Conservation (phyloP, 164 flowering plant species). For the Brasenia schreberi region DNA sequence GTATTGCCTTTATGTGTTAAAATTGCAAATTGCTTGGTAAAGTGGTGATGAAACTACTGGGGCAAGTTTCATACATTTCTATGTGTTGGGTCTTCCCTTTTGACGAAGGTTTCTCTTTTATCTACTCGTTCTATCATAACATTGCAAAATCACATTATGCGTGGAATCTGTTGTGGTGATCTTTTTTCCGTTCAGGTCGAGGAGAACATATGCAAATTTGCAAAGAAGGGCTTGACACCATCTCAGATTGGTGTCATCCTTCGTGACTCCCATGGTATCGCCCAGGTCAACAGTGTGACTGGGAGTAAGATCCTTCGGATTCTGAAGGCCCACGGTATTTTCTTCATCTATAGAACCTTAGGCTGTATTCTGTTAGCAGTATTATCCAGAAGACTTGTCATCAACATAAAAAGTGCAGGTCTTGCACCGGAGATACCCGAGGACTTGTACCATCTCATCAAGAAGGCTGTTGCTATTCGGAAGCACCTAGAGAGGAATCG, state of each 20-base stretch:
- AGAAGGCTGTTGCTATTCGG: conserved; percentile 29
- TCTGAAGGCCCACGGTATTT: conserved; percentile 34
- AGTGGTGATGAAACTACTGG: too few species aligned
- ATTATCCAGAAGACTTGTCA: background rate
- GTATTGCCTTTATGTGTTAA: background rate
- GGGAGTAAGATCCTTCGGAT: conserved; percentile 42
- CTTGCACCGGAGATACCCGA: conserved; percentile 31
- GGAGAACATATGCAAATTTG: conserved; percentile 44
- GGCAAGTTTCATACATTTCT: too few species aligned
- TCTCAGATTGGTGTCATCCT: conserved; percentile 46
- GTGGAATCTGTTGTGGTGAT: background rate
- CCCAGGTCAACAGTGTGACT: conserved; percentile 39
- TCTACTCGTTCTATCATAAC: background rate
- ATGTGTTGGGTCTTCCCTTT: too few species aligned
- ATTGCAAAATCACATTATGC: background rate
- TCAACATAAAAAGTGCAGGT: conserved; percentile 6
- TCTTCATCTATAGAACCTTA: background rate
- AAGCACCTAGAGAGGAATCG: conserved; percentile 32
- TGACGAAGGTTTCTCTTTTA: background rate
- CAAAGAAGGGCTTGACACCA: conserved; percentile 47
- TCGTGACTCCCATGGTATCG: conserved; percentile 50
- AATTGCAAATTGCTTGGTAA: too few species aligned
- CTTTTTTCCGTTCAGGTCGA: conserved; percentile 22
- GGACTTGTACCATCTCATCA: conserved; percentile 25
- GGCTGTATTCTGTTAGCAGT: background rate